Evolutionary conservation across 1,284 basidiomycete genomes (phyloP).

Genomic region (Fomitopsis palustris): DNA sequence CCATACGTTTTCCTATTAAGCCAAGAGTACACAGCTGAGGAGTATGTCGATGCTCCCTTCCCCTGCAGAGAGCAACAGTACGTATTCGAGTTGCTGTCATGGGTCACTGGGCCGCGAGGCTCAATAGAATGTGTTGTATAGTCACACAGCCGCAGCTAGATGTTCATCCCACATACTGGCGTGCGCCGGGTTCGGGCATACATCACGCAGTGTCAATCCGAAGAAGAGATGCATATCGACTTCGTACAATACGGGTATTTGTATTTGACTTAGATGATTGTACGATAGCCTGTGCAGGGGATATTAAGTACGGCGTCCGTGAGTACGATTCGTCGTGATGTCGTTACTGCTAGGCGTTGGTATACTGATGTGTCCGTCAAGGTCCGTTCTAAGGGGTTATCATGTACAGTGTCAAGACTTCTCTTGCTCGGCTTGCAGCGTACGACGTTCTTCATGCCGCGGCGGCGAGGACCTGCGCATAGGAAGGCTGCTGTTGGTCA

Average conservation of each 20-base stretch:
- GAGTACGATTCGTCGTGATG: constrained; percentile 4
- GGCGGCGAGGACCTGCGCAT: constrained; percentile 37
- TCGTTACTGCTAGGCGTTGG: constrained; percentile 7
- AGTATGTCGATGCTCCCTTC: no score
- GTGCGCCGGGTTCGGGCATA: no score
- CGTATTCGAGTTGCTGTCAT: no score
- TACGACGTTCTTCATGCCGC: constrained; percentile 9
- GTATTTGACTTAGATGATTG: background rate
- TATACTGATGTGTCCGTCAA: background rate
- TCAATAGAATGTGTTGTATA: no score
- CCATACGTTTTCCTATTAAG: no score
- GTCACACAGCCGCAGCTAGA: no score
- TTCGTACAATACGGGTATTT: background rate
- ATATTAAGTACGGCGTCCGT: background rate
- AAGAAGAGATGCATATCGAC: background rate
- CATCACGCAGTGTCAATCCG: no score
- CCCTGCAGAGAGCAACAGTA: no score
- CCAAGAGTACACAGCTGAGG: no score
- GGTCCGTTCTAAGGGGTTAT: background rate
- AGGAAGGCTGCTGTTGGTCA: constrained; percentile 29
- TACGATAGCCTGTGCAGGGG: background rate
- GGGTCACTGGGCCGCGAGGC: no score
- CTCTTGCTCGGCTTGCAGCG: background rate
- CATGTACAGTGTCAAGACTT: background rate
- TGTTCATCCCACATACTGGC: no score